These are phyloP conservation scores for Daldinia sp. DNA, from an alignment of 2,329 filamentous ascomycete species.

Conservation along the genomic window DNA sequence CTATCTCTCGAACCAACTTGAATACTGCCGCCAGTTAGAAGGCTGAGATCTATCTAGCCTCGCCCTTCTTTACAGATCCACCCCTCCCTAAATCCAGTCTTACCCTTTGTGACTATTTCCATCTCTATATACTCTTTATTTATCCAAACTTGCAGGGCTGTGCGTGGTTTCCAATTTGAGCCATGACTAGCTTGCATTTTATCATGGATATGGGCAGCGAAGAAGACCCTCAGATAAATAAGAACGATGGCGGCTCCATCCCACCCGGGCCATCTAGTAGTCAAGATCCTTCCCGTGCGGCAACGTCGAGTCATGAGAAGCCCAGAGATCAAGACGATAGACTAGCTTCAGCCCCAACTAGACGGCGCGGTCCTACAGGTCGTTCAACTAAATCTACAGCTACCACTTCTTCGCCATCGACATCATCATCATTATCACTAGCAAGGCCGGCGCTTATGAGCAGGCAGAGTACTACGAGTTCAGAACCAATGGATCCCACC, in stretches of 20 bases:
- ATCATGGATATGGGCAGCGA: constrained; percentile 70
- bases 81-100: constrained; percentile 48
- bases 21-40: constrained; percentile 52
- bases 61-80: constrained; percentile 49
- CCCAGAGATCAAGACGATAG: constrained; percentile 52
- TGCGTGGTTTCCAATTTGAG: constrained; percentile 56
- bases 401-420: constrained; percentile 42
- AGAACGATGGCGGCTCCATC: constrained; percentile 59
- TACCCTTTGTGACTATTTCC: constrained; percentile 49
- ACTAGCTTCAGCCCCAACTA: constrained; percentile 53
- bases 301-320: constrained; percentile 57
- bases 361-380: constrained; percentile 53
- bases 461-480: constrained; percentile 61
- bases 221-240: constrained; percentile 58
- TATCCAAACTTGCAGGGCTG: constrained; percentile 51
- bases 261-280: constrained; percentile 54
- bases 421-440: constrained; percentile 50
- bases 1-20: constrained; percentile 48
- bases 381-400: constrained; percentile 50
- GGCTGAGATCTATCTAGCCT: constrained; percentile 55
- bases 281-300: constrained; percentile 54
- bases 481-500: constrained; percentile 63
- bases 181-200: constrained; percentile 67
- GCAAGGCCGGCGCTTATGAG: constrained; percentile 49
- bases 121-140: constrained; percentile 50